Evolutionary conservation across 2,329 filamentous ascomycete genomes (phyloP).

Genomic region (Xylariaceae sp.): DNA sequence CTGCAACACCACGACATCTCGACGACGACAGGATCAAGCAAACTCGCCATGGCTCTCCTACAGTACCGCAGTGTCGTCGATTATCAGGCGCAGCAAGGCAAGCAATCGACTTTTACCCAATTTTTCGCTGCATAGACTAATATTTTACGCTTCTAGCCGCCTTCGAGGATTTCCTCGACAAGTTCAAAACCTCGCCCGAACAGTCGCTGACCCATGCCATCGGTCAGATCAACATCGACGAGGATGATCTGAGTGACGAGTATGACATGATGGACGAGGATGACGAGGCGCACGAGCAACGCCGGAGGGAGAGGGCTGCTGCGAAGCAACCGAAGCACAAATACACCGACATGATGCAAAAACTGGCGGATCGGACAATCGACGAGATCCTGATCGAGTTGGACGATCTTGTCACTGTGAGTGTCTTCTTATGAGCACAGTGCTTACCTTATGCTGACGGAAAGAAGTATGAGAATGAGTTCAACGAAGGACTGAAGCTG

Average conservation of each 20-base stretch:
- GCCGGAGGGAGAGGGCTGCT: conserved; percentile 45
- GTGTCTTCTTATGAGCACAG: conserved; percentile 25
- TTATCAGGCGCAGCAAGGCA: conserved; percentile 81
- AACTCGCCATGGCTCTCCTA: conserved; percentile 70
- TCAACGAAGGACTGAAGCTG: conserved; percentile 64
- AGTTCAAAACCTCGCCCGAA: conserved; percentile 76
- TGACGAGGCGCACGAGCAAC: conserved; percentile 52
- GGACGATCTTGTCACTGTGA: conserved; percentile 74
- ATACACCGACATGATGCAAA: conserved; percentile 82
- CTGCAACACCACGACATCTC: conserved; percentile 5
- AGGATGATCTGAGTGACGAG: conserved; percentile 80
- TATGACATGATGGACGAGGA: conserved; percentile 89
- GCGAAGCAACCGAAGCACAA: conserved; percentile 64
- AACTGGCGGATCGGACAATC: conserved; percentile 73
- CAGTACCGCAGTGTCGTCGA: conserved; percentile 74
- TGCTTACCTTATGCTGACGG: conserved; percentile 13
- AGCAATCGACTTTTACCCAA: conserved; percentile 26
- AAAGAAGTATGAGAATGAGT: conserved; percentile 67
- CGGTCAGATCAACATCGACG: conserved; percentile 78
- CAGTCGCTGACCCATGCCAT: conserved; percentile 74
- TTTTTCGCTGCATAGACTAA: conserved; percentile 25
- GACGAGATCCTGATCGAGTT: conserved; percentile 81
- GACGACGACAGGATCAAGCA: conserved; percentile 10
- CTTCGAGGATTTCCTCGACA: conserved; percentile 81
- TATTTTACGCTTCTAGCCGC: conserved; percentile 48